Evolutionary conservation across 2,329 filamentous ascomycete genomes (phyloP), one percentile per base, ranked within the genome.

Genomic region (Aotearoamyces nothofagi): DNA sequence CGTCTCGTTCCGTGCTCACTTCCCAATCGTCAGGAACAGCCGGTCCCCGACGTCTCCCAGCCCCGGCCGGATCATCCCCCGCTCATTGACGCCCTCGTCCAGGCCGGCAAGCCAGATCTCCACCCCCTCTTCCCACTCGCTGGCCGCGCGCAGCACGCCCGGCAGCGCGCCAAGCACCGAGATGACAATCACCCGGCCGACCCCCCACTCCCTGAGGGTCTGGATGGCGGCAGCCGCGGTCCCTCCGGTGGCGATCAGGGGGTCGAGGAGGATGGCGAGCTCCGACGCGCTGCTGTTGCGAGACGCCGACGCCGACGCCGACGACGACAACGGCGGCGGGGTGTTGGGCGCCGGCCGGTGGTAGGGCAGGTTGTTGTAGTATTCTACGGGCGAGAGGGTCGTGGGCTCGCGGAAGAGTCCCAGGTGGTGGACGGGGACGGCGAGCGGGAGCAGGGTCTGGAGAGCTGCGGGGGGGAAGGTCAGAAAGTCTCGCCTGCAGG

Each of bases 311-410:
- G 28, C 52, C 1, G 60, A 52, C 3, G 11, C 15, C 5, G 12
- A n/a, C n/a, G n/a, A n/a, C n/a, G n/a, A n/a, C n/a, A n/a, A n/a
- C n/a, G n/a, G n/a, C n/a, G n/a, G n/a, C n/a, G 56, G 48, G 17
- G 54, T 49, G 37, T 57, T 57, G 25, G 46, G 45, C 3, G 40
- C 29, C 16, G 60, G 47, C 22, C 61, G 50, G 56, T 82, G 78
- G 55, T 81, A 77, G 19, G 84, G 84, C 12, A 94, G 74, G 55
- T 93, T 93, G 63, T 94, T 94, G 68, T 94, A 94, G 67, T 94
- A 93, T 57, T 93, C 86, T 33, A 94, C 86, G 3, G 86, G 83
- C 45, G 83, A 73, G 32, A 94, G 74, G 24, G 81, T 87, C 32
- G 72, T 71, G 35, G 79, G 82, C 52, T 94, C 86, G 48, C 86